These are phyloP conservation scores for Aspergillus homomorphus DNA, from an alignment of 495 filamentous ascomycete genomes.

Conservation along the genomic window DNA sequence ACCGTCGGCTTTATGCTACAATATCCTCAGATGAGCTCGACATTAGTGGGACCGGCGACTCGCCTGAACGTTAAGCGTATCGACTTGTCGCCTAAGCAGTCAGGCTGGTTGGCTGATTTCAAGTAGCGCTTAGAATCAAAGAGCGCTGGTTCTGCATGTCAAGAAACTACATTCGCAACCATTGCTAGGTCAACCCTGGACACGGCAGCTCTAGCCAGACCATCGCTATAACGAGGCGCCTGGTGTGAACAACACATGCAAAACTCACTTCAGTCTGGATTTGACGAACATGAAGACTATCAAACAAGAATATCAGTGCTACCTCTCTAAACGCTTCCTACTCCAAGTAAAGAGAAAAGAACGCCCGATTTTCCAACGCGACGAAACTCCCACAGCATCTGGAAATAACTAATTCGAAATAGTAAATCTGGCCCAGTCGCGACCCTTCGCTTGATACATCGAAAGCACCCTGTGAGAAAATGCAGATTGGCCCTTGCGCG, in stretches of 20 bases:
- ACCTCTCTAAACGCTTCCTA: not conserved
- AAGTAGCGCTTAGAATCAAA: not conserved
- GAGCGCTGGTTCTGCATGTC: not conserved
- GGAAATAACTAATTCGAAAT: not conserved
- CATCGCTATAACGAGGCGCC: no score
- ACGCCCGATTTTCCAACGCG: not conserved
- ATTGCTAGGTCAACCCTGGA: not conserved
- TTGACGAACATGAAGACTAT: no score
- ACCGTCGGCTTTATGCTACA: no score
- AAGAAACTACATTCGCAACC: no score
- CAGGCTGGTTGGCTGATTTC: not conserved
- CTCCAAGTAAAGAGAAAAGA: not conserved
- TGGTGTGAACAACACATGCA: no score
- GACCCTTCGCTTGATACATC: not conserved
- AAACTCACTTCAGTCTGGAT: no score
- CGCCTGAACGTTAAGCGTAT: not conserved
- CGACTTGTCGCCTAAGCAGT: not conserved
- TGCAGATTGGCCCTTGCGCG: not conserved
- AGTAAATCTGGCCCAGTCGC: not conserved
- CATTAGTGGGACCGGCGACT: not conserved
- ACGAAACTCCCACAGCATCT: not conserved
- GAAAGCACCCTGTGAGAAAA: not conserved
- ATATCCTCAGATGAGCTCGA: not conserved
- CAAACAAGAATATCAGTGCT: not conserved
- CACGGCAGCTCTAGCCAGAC: no score